phyloP scores from a whole-genome alignment of 495 filamentous ascomycete genomes.

The Aspergillus avenaceus region DNA sequence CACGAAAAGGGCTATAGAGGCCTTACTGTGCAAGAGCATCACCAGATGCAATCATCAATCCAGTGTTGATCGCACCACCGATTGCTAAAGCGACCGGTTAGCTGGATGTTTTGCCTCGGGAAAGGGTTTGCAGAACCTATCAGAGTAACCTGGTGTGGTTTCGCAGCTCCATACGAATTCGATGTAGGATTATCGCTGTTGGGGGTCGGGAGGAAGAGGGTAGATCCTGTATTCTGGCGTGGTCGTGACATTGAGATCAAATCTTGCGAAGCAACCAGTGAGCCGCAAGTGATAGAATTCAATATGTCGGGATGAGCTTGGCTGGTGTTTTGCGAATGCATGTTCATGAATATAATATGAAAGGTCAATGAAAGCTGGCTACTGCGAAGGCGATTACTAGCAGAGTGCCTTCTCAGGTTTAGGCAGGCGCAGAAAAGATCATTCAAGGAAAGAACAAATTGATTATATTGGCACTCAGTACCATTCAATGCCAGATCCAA shows the following conservation, averaged over 20 bases:
- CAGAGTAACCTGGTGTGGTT: conserved; percentile 68
- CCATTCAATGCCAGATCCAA: not conserved
- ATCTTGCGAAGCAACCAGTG: too few species aligned
- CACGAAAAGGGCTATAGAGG: conserved; percentile 19
- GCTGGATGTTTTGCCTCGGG: not conserved
- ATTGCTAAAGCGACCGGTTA: conserved; percentile 49
- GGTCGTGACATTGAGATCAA: too few species aligned
- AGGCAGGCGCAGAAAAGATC: too few species aligned
- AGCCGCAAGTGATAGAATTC: too few species aligned
- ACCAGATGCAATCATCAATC: conserved; percentile 59
- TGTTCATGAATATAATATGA: too few species aligned
- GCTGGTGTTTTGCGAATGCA: too few species aligned
- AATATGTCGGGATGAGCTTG: too few species aligned
- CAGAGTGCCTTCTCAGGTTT: too few species aligned
- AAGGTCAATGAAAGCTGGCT: too few species aligned
- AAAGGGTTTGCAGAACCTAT: conserved; percentile 39
- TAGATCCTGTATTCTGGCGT: not conserved
- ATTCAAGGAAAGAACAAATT: too few species aligned
- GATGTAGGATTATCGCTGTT: not conserved
- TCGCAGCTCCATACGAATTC: conserved; percentile 50
- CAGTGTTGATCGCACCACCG: conserved; percentile 78
- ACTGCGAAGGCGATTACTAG: too few species aligned
- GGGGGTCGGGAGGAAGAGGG: not conserved
- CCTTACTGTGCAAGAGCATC: conserved; percentile 59
- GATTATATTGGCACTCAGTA: not conserved